Evolutionary conservation across 2,329 filamentous ascomycete genomes (phyloP).

Genomic region (Epichloe uncinata): DNA sequence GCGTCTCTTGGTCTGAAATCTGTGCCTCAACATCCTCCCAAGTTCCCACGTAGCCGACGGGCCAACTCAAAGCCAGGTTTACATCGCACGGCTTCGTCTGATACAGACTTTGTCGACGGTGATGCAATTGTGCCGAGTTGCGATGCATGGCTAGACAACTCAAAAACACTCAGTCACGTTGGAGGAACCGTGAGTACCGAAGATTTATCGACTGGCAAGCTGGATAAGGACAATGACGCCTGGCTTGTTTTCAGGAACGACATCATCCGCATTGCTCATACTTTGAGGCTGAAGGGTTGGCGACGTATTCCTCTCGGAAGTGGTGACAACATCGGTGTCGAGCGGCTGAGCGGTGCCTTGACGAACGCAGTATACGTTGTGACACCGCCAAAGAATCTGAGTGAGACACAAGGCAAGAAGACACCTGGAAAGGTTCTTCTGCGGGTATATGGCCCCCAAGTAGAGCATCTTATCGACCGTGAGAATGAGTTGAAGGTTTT

Average conservation of each 20-base stretch:
- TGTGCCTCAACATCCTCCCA: constrained; percentile 30
- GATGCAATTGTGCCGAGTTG: constrained; percentile 74
- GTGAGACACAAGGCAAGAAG: constrained; percentile 27
- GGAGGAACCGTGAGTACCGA: constrained; percentile 32
- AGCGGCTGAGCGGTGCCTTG: constrained; percentile 75
- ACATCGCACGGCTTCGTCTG: constrained; percentile 51
- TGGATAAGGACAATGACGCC: constrained; percentile 56
- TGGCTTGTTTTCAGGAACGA: constrained; percentile 89
- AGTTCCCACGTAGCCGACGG: constrained; percentile 28
- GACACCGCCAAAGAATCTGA: constrained; percentile 56
- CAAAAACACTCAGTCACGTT: constrained; percentile 69
- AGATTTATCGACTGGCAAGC: constrained; percentile 28
- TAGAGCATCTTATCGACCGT: constrained; percentile 89
- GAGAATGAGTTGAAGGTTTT: constrained; percentile 82
- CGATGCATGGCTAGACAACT: constrained; percentile 77
- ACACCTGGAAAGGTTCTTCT: constrained; percentile 60
- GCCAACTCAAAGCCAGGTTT: constrained; percentile 21
- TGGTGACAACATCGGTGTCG: constrained; percentile 55
- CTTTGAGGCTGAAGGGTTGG: constrained; percentile 84
- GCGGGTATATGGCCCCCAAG: constrained; percentile 87
- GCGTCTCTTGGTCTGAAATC: constrained; percentile 35
- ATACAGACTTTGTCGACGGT: constrained; percentile 75
- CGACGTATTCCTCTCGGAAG: constrained; percentile 62
- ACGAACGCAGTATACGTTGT: constrained; percentile 97
- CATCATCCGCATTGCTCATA: constrained; percentile 80